phyloP scores from a whole-genome alignment of 805 yeast species.

The Ogataea paraovalis region DNA sequence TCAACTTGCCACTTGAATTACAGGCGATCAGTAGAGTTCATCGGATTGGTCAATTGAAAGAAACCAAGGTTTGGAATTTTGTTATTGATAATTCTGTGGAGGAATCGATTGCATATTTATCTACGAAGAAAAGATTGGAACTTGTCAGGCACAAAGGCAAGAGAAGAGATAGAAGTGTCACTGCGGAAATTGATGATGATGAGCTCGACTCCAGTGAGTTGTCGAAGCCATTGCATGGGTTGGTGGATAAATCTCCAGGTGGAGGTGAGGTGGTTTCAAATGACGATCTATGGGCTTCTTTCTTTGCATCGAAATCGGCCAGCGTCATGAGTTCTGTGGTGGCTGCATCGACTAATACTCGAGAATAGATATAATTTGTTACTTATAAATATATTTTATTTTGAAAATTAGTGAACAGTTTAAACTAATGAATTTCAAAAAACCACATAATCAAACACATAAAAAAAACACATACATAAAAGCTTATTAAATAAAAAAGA shows the following conservation, averaged over 20 bases:
- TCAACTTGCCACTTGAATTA: constrained; percentile 79
- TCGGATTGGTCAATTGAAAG: constrained; percentile 80
- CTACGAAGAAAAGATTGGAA: constrained; percentile 57
- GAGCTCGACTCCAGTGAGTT: constrained; percentile 53
- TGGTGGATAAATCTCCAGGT: constrained; percentile 41
- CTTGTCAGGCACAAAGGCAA: constrained; percentile 30
- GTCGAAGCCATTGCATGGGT: constrained; percentile 45
- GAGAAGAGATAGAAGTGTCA: constrained; percentile 21
- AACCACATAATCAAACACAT: background rate
- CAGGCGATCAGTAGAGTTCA: constrained; percentile 93
- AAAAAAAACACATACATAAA: constrained; percentile 14
- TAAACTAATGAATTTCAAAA: no score
- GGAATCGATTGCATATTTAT: constrained; percentile 72
- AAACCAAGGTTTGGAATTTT: constrained; percentile 91
- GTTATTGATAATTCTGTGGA: constrained; percentile 81
- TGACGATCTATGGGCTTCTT: constrained; percentile 60
- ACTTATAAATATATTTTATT: no score
- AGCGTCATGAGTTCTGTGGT: constrained; percentile 14
- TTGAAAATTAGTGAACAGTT: no score
- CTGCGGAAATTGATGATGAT: constrained; percentile 31
- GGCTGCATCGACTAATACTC: constrained; percentile 15
- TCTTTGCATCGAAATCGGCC: constrained; percentile 39
- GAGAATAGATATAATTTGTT: background rate
- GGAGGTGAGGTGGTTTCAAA: constrained; percentile 59
- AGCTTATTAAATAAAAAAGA: constrained; percentile 9